Base-by-base conservation (phyloP, 2,329 filamentous ascomycete species). In the Pseudogymnoascus sp. region DNA sequence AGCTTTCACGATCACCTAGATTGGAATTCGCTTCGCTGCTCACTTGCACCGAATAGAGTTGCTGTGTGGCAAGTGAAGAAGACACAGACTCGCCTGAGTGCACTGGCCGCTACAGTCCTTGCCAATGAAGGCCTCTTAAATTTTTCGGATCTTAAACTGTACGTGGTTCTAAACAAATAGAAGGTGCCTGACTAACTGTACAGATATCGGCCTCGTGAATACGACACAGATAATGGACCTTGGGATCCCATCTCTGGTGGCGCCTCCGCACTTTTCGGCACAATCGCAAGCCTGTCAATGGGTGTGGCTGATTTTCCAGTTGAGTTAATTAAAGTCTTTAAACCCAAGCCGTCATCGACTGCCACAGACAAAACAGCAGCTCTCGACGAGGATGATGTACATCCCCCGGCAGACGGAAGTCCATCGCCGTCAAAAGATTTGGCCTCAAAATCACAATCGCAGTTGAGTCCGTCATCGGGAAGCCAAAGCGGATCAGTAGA, bases 201-300 rank as follows among this genome's bases (percentile, higher is more conserved):
- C 53, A 81, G 79, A 14, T 81, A 81, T 64, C 81, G 83, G 28
- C 70, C 82, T 7, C 73, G 77, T 64, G 90, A 96, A 72, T 91
- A 93, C 73, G 85, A 89, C 66, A 90, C 89, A 0, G 89, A 91
- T 64, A 85, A 89, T 33, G 89, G 92, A 50, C 91, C 91, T 0
- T 86, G 84, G 70, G 91, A 95, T 67, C 91, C 91, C 0, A 84
- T 96, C 24, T 87, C 89, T 12, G 91, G 90, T 19, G 89, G 86
- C 14, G 87, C 91, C 0, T 84, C 86, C 50, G 90, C 92, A 0
- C 76, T 97, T 0, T 78, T 96, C n/a, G 89, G 89, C 5, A 93
- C 93, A n/a, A 79, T 95, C 56, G 87, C 89, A 26, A 89, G 84
- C 40, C 87, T 97, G 63, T 84, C 90, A 70, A 89, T 96, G 83